Conservation (phyloP, 1,139 yeast genomes). For the Yamadazyma buinensis region DNA sequence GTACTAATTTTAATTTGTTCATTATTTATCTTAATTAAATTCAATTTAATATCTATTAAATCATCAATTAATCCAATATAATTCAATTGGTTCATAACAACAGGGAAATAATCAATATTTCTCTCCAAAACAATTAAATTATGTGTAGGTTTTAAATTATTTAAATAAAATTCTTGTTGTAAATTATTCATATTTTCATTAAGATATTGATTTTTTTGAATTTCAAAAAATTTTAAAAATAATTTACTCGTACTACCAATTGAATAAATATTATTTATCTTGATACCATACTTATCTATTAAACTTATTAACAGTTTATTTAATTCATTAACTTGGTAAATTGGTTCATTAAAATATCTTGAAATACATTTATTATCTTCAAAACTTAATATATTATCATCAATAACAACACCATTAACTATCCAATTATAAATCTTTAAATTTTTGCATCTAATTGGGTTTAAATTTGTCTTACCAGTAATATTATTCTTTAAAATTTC, state of each 20-base stretch:
- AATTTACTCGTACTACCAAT: slow-evolving; percentile 39
- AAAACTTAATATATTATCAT: slow-evolving; percentile 22
- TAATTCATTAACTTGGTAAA: slow-evolving; percentile 28
- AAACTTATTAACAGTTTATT: slow-evolving; percentile 23
- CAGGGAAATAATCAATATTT: slow-evolving; percentile 66
- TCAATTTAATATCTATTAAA: slow-evolving; percentile 50
- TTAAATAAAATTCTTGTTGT: slow-evolving; percentile 36
- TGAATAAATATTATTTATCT: slow-evolving; percentile 35
- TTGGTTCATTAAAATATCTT: slow-evolving; percentile 33
- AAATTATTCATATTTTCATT: slow-evolving; percentile 25
- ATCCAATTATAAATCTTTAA: slow-evolving; percentile 31
- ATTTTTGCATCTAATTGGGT: slow-evolving; percentile 14
- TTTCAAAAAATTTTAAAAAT: slow-evolving; percentile 23
- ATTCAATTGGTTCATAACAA: slow-evolving; percentile 71
- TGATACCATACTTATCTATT: slow-evolving; percentile 21
- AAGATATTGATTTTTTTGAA: slow-evolving; percentile 28
- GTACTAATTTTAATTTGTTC: slow-evolving; percentile 21
- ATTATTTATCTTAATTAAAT: slow-evolving; percentile 38
- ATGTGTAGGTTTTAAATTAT: slow-evolving; percentile 39
- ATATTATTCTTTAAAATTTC: slow-evolving; percentile 11
- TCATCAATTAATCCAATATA: slow-evolving; percentile 84
- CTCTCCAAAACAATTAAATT: slow-evolving; percentile 79
- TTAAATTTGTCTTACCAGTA: too few relatives aligned
- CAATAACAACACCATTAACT: slow-evolving; percentile 25
- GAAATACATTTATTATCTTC: slow-evolving; percentile 20